Conservation (phyloP, 108 stramenopile species). For the Parietichytrium sp. region DNA sequence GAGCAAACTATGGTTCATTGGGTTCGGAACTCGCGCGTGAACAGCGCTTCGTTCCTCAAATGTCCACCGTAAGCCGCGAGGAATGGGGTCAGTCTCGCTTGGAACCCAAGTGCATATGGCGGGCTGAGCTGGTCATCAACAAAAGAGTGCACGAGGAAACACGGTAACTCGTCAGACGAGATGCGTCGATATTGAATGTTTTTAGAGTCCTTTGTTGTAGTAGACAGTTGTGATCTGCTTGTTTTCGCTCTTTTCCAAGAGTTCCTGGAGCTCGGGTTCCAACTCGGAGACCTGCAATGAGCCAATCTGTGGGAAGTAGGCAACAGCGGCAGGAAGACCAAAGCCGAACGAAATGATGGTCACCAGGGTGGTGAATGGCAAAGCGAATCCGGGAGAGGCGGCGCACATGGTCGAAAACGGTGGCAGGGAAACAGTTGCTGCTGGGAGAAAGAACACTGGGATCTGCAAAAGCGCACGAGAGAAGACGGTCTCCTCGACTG, state of each 20-base stretch:
- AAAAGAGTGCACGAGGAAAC: too few relatives aligned
- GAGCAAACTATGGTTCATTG: too few relatives aligned
- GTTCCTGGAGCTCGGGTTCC: slow-evolving; percentile 59
- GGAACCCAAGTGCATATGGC: too few relatives aligned
- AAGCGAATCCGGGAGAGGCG: slow-evolving; percentile 59
- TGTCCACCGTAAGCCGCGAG: too few relatives aligned
- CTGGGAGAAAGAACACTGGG: slow-evolving; percentile 78
- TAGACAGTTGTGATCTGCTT: slow-evolving; percentile 28
- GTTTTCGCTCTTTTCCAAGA: neutral
- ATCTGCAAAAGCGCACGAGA: slow-evolving; percentile 75
- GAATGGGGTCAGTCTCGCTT: too few relatives aligned
- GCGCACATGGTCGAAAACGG: slow-evolving; percentile 47
- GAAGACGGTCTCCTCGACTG: slow-evolving; percentile 72
- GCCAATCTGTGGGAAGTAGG: slow-evolving; percentile 78
- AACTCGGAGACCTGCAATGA: slow-evolving; percentile 65
- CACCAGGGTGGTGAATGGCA: slow-evolving; percentile 77
- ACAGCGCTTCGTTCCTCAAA: too few relatives aligned
- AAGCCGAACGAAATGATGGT: slow-evolving; percentile 72
- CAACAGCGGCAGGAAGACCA: slow-evolving; percentile 77
- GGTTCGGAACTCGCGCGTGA: too few relatives aligned
- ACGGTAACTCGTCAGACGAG: too few relatives aligned
- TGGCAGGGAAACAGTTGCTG: slow-evolving; percentile 59
- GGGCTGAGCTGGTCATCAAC: too few relatives aligned
- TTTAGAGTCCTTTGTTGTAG: slow-evolving; percentile 41
- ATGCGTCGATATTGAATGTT: too few relatives aligned